These are phyloP conservation scores for Claviceps africana DNA, from an alignment of 2,329 filamentous ascomycete species.

Conservation along the genomic window DNA sequence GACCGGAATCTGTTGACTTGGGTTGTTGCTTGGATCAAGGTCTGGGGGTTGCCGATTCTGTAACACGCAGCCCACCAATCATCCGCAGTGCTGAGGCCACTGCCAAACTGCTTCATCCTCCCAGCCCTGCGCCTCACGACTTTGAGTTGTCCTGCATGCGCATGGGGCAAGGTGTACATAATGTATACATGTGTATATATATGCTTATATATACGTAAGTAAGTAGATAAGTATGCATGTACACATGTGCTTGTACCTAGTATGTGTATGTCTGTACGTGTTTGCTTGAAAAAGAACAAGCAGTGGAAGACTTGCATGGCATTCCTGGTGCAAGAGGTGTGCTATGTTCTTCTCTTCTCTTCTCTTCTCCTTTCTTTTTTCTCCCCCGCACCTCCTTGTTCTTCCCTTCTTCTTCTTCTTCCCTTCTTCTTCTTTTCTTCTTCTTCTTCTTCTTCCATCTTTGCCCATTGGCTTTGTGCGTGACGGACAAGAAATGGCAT, in stretches of 20 bases:
- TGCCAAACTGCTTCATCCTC: constrained; percentile 1
- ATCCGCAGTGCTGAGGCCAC: not conserved
- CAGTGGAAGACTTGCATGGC: too few relatives aligned
- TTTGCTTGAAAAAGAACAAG: not conserved
- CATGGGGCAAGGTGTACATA: not conserved
- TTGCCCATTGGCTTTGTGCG: not conserved
- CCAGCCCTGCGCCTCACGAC: not conserved
- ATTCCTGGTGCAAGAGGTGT: too few relatives aligned
- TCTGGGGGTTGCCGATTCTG: constrained; percentile 2
- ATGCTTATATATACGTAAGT: too few relatives aligned
- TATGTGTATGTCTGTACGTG: too few relatives aligned
- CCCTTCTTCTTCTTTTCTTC: not conserved
- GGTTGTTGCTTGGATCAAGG: not conserved
- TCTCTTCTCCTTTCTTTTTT: too few relatives aligned
- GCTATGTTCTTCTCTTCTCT: too few relatives aligned
- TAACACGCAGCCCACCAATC: constrained; percentile 1
- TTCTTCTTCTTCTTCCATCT: not conserved
- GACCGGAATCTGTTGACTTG: not conserved
- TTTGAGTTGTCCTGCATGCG: not conserved
- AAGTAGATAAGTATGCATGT: too few relatives aligned
- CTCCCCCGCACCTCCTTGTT: too few relatives aligned
- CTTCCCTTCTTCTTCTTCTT: too few relatives aligned
- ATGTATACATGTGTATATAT: too few relatives aligned
- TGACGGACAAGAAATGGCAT: not conserved
- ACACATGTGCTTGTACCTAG: too few relatives aligned